A percentile compares a stretch with the other conserved stretches of the same genome.
Conservation (phyloP, 305 asterid genomes). For the Solanum hybrid region DNA sequence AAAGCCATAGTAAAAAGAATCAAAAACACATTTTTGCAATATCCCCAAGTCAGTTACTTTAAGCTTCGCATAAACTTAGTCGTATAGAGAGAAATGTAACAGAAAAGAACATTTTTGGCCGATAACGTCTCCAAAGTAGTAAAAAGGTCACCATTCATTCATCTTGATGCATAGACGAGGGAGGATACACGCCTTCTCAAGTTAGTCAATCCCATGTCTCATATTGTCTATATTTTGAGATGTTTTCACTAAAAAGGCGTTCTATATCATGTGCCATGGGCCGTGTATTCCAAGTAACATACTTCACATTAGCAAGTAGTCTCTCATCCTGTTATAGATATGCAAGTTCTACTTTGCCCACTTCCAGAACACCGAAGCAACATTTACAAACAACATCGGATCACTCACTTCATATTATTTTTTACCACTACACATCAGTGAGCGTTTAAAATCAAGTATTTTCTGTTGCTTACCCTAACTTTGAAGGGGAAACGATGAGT, state of each 20-base stretch:
- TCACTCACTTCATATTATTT: not conserved
- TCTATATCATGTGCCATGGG: not conserved
- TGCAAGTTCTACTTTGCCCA: not conserved
- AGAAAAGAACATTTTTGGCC: not conserved
- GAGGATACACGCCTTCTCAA: not conserved
- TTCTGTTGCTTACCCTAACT: conserved; percentile 37
- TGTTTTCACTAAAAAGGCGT: not conserved
- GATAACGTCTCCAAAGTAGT: not conserved
- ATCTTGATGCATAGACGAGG: not conserved
- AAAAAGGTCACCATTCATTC: not conserved
- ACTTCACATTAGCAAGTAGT: not conserved
- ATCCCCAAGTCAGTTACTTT: not conserved
- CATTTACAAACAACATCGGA: not conserved
- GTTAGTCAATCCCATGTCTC: not conserved
- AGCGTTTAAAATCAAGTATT: not conserved
- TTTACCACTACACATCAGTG: not conserved
- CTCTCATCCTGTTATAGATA: not conserved
- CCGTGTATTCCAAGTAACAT: not conserved
- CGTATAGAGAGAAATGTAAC: not conserved
- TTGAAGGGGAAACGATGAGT: conserved; percentile 79
- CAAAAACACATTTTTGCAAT: not conserved
- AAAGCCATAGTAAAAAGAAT: not conserved
- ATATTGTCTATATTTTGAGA: not conserved
- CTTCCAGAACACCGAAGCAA: not conserved
- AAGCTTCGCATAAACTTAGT: not conserved